Percentiles rank a stretch among this genome's conserved stretches.
Evolutionary conservation across 2,329 filamentous ascomycete species (phyloP).

Genomic region (Fusarium concolor): DNA sequence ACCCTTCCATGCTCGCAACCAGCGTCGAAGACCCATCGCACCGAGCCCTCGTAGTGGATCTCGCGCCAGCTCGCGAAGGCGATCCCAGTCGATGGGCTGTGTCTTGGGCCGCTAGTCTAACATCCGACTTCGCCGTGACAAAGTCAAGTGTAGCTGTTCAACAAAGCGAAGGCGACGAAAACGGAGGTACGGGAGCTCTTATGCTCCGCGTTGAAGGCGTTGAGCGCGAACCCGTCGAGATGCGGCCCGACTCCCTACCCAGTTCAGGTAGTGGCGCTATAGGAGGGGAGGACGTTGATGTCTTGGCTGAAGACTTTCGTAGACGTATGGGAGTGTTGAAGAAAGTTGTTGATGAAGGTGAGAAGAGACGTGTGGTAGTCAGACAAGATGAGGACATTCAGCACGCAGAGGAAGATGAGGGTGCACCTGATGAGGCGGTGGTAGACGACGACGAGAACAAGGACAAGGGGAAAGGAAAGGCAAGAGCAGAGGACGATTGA

Average conservation of each 20-base stretch:
- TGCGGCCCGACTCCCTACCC: slow-evolving; percentile 42
- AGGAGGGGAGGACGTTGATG: slow-evolving; percentile 61
- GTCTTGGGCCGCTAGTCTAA: slow-evolving; percentile 77
- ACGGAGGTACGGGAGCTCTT: slow-evolving; percentile 42
- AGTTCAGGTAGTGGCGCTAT: slow-evolving; percentile 49
- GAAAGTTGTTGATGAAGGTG: slow-evolving; percentile 65
- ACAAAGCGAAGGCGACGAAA: slow-evolving; percentile 53
- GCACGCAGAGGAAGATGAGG: slow-evolving; percentile 15
- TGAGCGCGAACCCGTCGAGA: slow-evolving; percentile 52
- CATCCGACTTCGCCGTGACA: slow-evolving; percentile 75
- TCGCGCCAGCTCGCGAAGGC: slow-evolving; percentile 54
- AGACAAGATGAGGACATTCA: slow-evolving; percentile 28
- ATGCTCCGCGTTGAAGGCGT: slow-evolving; percentile 54
- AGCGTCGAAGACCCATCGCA: slow-evolving; percentile 57
- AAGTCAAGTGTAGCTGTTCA: slow-evolving; percentile 57
- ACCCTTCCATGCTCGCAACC: slow-evolving; percentile 79
- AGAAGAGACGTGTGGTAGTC: slow-evolving; percentile 55
- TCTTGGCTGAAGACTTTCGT: slow-evolving; percentile 68
- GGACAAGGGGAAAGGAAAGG: slow-evolving; percentile 14
- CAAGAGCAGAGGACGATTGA: slow-evolving; percentile 25
- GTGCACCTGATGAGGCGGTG: slow-evolving; percentile 33
- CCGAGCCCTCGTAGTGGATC: slow-evolving; percentile 67
- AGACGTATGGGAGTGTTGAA: slow-evolving; percentile 66
- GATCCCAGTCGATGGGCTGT: slow-evolving; percentile 65
- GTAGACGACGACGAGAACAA: slow-evolving; percentile 36